These are phyloP conservation scores for Candida anglica DNA, from an alignment of 805 yeast genomes.

Conservation along the genomic window DNA sequence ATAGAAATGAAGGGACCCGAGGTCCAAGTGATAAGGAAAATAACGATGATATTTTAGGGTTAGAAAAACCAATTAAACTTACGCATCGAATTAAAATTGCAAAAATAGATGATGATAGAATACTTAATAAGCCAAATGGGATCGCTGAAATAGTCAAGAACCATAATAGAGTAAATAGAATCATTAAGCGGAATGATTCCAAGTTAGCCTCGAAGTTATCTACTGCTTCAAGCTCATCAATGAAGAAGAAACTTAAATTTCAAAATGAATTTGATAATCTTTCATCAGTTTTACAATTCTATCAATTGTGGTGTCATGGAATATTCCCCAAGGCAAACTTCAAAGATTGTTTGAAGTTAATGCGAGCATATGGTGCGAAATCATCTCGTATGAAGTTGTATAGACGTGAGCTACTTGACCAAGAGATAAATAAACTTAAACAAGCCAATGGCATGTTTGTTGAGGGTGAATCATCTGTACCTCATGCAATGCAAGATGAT, in stretches of 20 bases:
- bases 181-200: slow-evolving; percentile 25
- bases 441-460: slow-evolving; percentile 35
- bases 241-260: slow-evolving; percentile 12
- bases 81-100: slow-evolving; percentile 28
- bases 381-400: slow-evolving; percentile 31
- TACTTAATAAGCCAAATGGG: slow-evolving; percentile 30
- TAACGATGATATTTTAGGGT: slow-evolving; percentile 23
- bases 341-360: slow-evolving; percentile 57
- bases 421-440: slow-evolving; percentile 21
- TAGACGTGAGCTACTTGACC: slow-evolving; percentile 24
- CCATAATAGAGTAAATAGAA: slow-evolving; percentile 20
- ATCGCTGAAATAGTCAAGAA: slow-evolving; percentile 28
- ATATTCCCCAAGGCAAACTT: slow-evolving; percentile 80
- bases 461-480: slow-evolving; percentile 16
- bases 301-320: slow-evolving; percentile 45
- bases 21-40: no score
- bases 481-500: no score
- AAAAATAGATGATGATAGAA: slow-evolving; percentile 35
- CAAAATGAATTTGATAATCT: slow-evolving; percentile 34
- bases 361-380: slow-evolving; percentile 46
- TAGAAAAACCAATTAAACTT: slow-evolving; percentile 33
- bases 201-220: slow-evolving; percentile 11
- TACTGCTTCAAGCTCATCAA: slow-evolving; percentile 6
- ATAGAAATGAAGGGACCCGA: no score
- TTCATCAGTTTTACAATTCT: slow-evolving; percentile 33